Evolutionary conservation across 2,329 filamentous ascomycete genomes (phyloP), one percentile per base, ranked within the genome.

Genomic region (Exophiala oligosperma): DNA sequence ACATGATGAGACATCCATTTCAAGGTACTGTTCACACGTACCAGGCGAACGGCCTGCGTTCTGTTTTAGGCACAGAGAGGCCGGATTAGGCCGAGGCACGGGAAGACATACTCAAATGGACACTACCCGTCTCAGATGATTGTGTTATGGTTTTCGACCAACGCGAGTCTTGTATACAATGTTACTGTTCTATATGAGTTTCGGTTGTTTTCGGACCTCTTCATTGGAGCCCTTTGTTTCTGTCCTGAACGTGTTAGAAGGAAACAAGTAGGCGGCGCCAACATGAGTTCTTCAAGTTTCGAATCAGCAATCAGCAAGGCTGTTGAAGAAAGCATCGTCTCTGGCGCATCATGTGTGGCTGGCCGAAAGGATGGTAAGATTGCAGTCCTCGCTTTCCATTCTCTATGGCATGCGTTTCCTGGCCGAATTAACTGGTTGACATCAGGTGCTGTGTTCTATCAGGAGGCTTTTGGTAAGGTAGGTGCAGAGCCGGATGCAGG

Each of bases 291-390:
- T 14, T 3, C 47, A 29, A 35, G 2, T 12, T 50, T 50, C 47
- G 47, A 50, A 35, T 26, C 47, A 14, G 21, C 9, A n/a, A 50
- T 32, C 14, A 21, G 11, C 8, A 17, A 35, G 24, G 23, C 47
- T 32, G 21, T 50, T n/a, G 26, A 50, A 28, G 47, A 32, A 28
- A 5, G 47, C 9, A 14, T 50, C 12, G 12, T 50, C 24, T 28
- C 47, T 11, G 47, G 47, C 12, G 47, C 47, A 12, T 24, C 53
- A 17, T 26, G 17, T 29, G 44, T 38, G 35, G 53, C 53, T 28
- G 53, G 53, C 47, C 24, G 28, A n/a, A 56, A 50, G 32, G 53
- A 48, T 41, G 53, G 53, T 41, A 12, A 37, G 28, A 50, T 29
- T 35, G 8, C 29, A 14, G 14, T 5, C 3, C 44, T 26, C 26